These are phyloP conservation scores for Globisporangium cederbergense DNA, from an alignment of 352 stramenopile genomes.

Conservation along the genomic window DNA sequence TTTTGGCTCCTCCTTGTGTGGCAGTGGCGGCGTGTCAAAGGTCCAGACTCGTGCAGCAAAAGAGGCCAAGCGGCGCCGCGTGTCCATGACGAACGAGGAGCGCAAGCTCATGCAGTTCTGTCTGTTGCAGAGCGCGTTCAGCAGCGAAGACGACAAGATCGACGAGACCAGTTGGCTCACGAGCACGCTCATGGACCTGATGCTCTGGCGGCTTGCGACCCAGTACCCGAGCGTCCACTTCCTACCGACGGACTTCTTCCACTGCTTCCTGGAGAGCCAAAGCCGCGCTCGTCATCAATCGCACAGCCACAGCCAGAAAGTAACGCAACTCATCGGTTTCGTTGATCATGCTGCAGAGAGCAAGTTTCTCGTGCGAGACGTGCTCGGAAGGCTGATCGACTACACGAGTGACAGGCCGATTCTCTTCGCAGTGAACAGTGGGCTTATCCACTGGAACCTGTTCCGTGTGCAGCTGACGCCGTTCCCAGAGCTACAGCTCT, in stretches of 20 bases:
- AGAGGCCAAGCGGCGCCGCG: conserved; percentile 6
- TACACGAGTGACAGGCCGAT: conserved; percentile 52
- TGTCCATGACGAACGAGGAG: conserved; percentile 14
- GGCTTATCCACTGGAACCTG: conserved; percentile 87
- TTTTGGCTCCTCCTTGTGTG: background rate
- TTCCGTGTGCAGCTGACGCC: conserved; percentile 76
- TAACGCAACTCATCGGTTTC: background rate
- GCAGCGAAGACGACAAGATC: conserved; percentile 51
- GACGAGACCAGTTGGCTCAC: conserved; percentile 84
- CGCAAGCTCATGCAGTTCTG: conserved; percentile 17
- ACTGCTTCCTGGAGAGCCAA: conserved; percentile 47
- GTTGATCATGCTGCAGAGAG: background rate
- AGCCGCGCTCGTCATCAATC: conserved; percentile 13
- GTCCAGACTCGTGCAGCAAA: conserved; percentile 3
- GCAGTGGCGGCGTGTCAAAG: conserved; percentile 10
- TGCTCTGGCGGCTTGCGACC: conserved; percentile 76
- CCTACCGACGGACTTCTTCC: conserved; percentile 83
- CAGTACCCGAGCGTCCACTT: conserved; percentile 73
- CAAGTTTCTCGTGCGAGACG: conserved; percentile 43
- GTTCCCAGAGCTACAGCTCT: conserved; percentile 74
- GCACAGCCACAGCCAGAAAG: background rate
- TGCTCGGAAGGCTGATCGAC: conserved; percentile 64
- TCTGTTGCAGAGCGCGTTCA: conserved; percentile 54
- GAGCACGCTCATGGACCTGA: conserved; percentile 79
- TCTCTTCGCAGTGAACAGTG: conserved; percentile 83